Conservation (phyloP, 352 stramenopile species). For the Elongisporangium undulatum region DNA sequence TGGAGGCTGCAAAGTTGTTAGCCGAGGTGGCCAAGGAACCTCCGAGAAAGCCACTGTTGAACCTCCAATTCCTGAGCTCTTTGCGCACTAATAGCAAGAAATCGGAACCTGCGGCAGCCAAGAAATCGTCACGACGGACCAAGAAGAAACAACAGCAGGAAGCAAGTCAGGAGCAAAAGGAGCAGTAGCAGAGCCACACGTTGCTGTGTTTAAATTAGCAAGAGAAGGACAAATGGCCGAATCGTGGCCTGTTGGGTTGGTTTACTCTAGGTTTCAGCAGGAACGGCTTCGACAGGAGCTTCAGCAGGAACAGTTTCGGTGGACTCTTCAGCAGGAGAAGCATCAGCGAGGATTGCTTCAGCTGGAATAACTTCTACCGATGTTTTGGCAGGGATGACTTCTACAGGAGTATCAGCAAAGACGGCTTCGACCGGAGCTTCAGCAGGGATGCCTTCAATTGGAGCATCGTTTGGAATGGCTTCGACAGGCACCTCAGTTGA, state of each 20-base stretch:
- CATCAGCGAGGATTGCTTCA: neutral
- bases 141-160: neutral
- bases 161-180: neutral
- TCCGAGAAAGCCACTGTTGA: neutral
- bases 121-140: neutral
- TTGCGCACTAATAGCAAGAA: neutral
- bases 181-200: neutral
- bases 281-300: neutral
- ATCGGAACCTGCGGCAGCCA: neutral
- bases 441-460: too few relatives aligned
- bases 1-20: constrained; percentile 61
- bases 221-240: neutral
- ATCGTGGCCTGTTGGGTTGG: too few relatives aligned
- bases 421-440: too few relatives aligned
- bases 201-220: neutral
- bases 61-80: neutral
- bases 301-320: neutral
- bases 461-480: too few relatives aligned
- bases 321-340: neutral
- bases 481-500: too few relatives aligned
- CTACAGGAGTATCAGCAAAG: too few relatives aligned
- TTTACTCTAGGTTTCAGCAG: neutral
- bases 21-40: constrained; percentile 27
- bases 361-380: too few relatives aligned
- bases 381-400: too few relatives aligned